Conservation (phyloP, 2,329 filamentous ascomycete species). For the Colletotrichum sp. region DNA sequence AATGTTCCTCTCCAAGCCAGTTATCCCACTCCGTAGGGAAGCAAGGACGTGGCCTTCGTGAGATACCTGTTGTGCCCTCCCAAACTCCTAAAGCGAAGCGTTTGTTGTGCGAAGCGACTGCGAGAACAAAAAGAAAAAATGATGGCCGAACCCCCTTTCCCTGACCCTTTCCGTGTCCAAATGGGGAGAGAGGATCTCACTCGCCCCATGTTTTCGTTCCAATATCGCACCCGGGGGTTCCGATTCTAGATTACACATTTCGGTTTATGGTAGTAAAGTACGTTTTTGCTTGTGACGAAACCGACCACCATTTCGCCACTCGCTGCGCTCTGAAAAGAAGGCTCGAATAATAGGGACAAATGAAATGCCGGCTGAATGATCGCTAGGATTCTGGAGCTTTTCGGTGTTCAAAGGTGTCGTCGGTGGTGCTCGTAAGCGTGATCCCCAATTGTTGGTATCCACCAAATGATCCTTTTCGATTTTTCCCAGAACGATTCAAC, state of each 20-base stretch:
- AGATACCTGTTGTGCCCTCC: not conserved
- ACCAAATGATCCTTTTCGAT: not conserved
- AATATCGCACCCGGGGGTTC: not conserved
- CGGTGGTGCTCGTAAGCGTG: not conserved
- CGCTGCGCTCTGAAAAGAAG: conserved; percentile 14
- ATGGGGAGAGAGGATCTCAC: not conserved
- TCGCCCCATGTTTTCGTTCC: conserved; percentile 9
- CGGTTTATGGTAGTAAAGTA: conserved; percentile 30
- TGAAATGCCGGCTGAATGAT: conserved; percentile 16
- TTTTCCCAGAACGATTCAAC: not conserved
- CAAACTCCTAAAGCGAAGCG: conserved; percentile 6
- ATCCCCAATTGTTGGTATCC: not conserved
- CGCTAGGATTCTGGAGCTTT: not conserved
- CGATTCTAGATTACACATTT: conserved; percentile 39
- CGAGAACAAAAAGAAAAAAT: not conserved
- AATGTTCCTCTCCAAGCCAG: not conserved
- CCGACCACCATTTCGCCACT: conserved; percentile 7
- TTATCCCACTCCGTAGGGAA: not conserved
- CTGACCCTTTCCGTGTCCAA: conserved; percentile 14
- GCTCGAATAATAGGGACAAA: conserved; percentile 19
- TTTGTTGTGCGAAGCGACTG: not conserved
- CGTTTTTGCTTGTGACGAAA: conserved; percentile 14
- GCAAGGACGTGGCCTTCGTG: not conserved
- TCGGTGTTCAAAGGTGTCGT: not conserved
- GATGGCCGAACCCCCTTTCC: conserved; percentile 12